phyloP scores from a whole-genome alignment of 345 rosid species.

The Psidium guajava region DNA sequence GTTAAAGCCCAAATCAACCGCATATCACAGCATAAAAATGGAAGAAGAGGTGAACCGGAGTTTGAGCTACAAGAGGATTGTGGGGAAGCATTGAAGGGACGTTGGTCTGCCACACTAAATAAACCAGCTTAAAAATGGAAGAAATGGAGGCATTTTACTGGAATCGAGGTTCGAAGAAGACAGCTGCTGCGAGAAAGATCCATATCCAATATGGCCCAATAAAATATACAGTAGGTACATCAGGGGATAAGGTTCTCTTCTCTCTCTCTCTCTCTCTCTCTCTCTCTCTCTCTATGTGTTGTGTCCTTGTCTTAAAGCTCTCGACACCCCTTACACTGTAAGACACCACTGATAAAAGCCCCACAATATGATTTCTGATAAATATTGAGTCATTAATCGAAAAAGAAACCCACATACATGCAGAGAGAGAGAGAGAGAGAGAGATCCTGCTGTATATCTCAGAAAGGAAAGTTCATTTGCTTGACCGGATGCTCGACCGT shows the following conservation, averaged over 20 bases:
- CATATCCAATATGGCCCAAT: slow-evolving; percentile 1
- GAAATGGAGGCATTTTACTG: background rate
- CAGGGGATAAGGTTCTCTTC: background rate
- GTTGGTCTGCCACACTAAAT: background rate
- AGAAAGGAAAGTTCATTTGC: background rate
- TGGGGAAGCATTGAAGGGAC: background rate
- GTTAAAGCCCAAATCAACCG: background rate
- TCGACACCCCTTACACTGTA: background rate
- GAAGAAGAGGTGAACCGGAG: background rate
- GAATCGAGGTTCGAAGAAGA: background rate
- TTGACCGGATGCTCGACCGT: background rate
- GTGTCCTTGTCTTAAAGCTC: background rate
- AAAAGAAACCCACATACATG: background rate
- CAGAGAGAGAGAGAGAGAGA: background rate
- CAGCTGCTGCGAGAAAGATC: slow-evolving; percentile 4
- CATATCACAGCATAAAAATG: background rate
- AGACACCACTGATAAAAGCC: background rate
- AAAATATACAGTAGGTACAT: background rate
- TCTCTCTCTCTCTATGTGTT: background rate
- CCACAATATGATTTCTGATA: no score
- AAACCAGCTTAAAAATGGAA: background rate
- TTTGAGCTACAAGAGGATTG: background rate
- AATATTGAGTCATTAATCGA: background rate
- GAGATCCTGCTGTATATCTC: background rate
- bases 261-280: background rate